Evolutionary conservation across 2,329 filamentous ascomycete species (phyloP).

Genomic region (Grosmannia serpens): DNA sequence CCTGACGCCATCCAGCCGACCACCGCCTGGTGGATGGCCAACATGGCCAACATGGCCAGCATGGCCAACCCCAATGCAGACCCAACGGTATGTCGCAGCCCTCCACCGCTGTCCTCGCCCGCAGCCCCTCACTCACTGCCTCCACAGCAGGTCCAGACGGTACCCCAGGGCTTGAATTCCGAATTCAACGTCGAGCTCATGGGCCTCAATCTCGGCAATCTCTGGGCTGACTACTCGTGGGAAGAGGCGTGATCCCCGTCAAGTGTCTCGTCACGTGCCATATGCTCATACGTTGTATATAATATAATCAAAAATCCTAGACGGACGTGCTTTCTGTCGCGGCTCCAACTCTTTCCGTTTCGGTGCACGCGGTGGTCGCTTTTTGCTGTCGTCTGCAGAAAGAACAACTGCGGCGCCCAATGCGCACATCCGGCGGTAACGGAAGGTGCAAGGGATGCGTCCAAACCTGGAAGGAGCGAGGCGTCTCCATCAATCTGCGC

Average conservation of each 20-base stretch:
- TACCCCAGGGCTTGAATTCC: constrained; percentile 7
- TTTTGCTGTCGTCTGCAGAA: neutral
- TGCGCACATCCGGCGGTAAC: no score
- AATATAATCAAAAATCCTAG: no score
- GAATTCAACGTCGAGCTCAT: constrained; percentile 15
- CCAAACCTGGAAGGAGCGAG: neutral
- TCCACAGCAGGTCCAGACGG: constrained; percentile 3
- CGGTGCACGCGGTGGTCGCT: neutral
- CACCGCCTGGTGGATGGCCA: constrained; percentile 17
- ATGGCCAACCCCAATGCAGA: constrained; percentile 9
- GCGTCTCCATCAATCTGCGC: neutral
- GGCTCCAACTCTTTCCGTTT: neutral
- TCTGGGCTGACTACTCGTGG: constrained; percentile 16
- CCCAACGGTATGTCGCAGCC: neutral
- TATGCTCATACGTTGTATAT: no score
- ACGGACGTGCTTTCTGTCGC: neutral
- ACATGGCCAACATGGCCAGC: constrained; percentile 13
- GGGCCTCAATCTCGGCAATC: constrained; percentile 13
- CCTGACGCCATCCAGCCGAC: constrained; percentile 8
- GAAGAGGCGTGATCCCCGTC: constrained; percentile 8
- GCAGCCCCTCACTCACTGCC: neutral
- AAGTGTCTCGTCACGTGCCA: neutral
- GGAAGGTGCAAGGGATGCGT: neutral
- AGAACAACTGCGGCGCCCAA: neutral
- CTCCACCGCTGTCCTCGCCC: neutral